Conservation (phyloP, 2,329 filamentous ascomycete genomes). For the Sphaerulina populicola region DNA sequence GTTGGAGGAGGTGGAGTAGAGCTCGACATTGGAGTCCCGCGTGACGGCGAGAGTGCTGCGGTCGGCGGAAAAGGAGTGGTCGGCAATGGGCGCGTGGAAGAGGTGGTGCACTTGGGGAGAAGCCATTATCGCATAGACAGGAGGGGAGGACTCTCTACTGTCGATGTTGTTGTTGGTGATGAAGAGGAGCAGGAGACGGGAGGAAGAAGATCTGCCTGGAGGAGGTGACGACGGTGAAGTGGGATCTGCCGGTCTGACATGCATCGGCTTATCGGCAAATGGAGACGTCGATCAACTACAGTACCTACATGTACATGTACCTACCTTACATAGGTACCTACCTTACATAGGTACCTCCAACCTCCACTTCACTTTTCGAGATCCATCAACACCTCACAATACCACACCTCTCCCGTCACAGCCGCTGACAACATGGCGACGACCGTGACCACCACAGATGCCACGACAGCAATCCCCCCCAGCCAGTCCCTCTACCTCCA, state of each 20-base stretch:
- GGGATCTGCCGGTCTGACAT: neutral
- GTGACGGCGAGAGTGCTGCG: conserved; percentile 81
- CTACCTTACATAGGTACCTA: no score
- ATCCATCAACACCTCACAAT: neutral
- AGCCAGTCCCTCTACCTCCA: conserved; percentile 68
- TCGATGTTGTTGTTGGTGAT: conserved; percentile 33
- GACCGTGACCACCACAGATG: conserved; percentile 3
- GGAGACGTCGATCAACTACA: no score
- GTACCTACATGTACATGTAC: no score
- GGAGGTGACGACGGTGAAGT: conserved; percentile 13
- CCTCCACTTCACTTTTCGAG: neutral
- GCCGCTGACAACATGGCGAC: conserved; percentile 5
- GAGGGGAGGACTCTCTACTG: conserved; percentile 91
- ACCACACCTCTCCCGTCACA: neutral
- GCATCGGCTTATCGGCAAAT: neutral
- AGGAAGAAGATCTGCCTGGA: neutral
- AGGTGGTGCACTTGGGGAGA: conserved; percentile 89
- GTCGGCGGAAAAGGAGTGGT: conserved; percentile 96
- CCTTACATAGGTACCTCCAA: no score
- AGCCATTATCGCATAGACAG: conserved; percentile 66
- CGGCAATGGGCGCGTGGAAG: conserved; percentile 91
- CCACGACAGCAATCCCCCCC: conserved; percentile 8
- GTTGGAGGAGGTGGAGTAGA: conserved; percentile 63
- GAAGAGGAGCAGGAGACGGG: neutral
- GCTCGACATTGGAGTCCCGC: conserved; percentile 79